These are phyloP conservation scores for Parsonsia alboflavescens DNA, from an alignment of 257 asterid genomes.

Conservation along the genomic window DNA sequence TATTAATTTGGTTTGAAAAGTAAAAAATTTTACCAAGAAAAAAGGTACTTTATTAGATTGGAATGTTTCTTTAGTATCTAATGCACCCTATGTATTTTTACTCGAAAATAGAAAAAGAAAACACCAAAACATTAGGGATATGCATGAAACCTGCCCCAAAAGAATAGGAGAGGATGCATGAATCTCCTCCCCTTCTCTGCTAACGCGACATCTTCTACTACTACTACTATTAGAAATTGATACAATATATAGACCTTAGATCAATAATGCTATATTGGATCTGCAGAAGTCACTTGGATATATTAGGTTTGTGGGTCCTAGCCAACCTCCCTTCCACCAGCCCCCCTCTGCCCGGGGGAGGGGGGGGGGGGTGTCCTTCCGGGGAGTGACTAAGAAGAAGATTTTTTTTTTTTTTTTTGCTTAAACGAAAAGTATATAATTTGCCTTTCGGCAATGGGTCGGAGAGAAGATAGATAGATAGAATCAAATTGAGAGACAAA, in stretches of 20 bases:
- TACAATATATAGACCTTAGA: constrained; percentile 9
- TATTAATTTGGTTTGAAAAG: constrained; percentile 7
- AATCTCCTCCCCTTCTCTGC: neutral
- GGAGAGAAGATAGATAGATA: neutral
- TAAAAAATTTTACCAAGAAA: constrained; percentile 13
- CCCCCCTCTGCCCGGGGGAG: too few relatives aligned
- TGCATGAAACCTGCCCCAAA: neutral
- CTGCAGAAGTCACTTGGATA: neutral
- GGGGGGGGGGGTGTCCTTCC: neutral
- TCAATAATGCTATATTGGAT: constrained; percentile 11
- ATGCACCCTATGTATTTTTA: neutral
- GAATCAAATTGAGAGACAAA: constrained; percentile 11
- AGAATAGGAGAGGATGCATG: constrained; percentile 9
- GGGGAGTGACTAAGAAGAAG: neutral
- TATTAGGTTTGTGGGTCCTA: constrained; percentile 14
- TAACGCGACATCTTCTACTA: too few relatives aligned
- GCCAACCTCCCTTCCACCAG: neutral
- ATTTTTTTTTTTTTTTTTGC: constrained; percentile 17
- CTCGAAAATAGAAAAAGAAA: too few relatives aligned
- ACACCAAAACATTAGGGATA: neutral
- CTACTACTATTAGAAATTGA: too few relatives aligned
- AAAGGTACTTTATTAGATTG: constrained; percentile 4
- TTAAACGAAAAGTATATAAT: constrained; percentile 4
- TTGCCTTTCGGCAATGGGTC: constrained; percentile 39
- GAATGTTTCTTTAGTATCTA: neutral